Evolutionary conservation across 768 basidiomycete genomes (phyloP).

Genomic region (Lyophyllum shimeji): DNA sequence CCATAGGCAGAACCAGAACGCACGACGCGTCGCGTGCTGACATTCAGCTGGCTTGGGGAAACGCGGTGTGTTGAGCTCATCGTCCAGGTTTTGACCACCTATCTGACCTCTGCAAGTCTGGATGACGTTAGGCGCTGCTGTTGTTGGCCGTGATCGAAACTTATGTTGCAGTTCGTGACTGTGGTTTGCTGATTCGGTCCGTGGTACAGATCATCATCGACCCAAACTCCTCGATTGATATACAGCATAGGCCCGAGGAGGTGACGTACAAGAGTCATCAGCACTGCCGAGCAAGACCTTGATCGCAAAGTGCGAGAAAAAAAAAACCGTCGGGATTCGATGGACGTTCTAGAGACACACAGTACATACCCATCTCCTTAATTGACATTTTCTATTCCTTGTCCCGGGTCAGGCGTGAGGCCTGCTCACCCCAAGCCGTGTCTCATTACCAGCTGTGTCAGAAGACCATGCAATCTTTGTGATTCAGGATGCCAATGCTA

Average conservation of each 20-base stretch:
- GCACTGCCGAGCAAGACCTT: not conserved
- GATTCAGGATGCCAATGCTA: not conserved
- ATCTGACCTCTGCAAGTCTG: conserved; percentile 39
- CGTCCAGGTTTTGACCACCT: not conserved
- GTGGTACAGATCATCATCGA: not conserved
- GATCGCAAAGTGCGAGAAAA: not conserved
- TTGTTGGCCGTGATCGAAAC: conserved; percentile 44
- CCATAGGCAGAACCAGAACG: conserved; percentile 41
- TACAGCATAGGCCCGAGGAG: not conserved
- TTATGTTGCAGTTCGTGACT: conserved; percentile 33
- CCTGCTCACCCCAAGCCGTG: not conserved
- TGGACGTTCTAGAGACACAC: not conserved
- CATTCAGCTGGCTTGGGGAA: conserved; percentile 47
- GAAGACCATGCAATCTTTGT: conserved; percentile 3
- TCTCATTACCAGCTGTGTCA: not conserved
- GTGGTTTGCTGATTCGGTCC: conserved; percentile 17
- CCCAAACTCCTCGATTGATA: not conserved
- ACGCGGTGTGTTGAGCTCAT: conserved; percentile 36
- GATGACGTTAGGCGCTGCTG: conserved; percentile 52
- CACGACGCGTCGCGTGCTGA: conserved; percentile 38
- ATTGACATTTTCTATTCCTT: conserved; percentile 1
- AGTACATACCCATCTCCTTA: not conserved
- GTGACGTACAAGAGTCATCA: not conserved
- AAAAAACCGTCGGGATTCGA: not conserved
- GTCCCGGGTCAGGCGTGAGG: not conserved